These are phyloP conservation scores for Talaromyces amestolkiae DNA, from an alignment of 2,329 filamentous ascomycete species.

Conservation along the genomic window DNA sequence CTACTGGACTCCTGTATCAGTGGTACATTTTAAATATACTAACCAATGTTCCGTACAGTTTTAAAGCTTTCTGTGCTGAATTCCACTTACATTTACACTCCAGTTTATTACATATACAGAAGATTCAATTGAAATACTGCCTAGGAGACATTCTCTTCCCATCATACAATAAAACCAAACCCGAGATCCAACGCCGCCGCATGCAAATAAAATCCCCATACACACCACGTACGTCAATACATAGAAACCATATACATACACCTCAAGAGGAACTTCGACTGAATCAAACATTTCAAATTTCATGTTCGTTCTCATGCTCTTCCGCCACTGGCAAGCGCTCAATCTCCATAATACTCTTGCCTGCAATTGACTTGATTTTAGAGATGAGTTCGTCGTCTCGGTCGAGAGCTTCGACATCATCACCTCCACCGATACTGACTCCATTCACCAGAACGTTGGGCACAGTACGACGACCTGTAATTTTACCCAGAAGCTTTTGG, in stretches of 20 bases:
- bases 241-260: slow-evolving; percentile 1
- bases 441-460: slow-evolving; percentile 89
- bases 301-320: not conserved
- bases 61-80: not conserved
- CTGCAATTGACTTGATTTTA: slow-evolving; percentile 71
- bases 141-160: not conserved
- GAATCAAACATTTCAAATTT: not conserved
- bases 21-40: no score
- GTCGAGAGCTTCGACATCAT: slow-evolving; percentile 76
- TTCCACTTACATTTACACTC: not conserved
- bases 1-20: no score
- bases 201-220: slow-evolving; percentile 7
- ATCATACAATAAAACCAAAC: not conserved
- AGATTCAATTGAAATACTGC: not conserved
- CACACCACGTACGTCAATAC: not conserved
- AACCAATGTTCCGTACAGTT: no score
- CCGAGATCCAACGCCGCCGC: slow-evolving; percentile 12
- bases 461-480: slow-evolving; percentile 79
- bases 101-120: not conserved
- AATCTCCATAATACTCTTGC: slow-evolving; percentile 57
- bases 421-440: slow-evolving; percentile 83
- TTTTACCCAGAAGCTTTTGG: slow-evolving; percentile 68
- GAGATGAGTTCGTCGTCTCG: slow-evolving; percentile 63
- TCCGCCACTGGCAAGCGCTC: slow-evolving; percentile 15
- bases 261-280: not conserved